phyloP scores from a whole-genome alignment of 2,329 filamentous ascomycete species.

The Decorospora gaudefroyi region DNA sequence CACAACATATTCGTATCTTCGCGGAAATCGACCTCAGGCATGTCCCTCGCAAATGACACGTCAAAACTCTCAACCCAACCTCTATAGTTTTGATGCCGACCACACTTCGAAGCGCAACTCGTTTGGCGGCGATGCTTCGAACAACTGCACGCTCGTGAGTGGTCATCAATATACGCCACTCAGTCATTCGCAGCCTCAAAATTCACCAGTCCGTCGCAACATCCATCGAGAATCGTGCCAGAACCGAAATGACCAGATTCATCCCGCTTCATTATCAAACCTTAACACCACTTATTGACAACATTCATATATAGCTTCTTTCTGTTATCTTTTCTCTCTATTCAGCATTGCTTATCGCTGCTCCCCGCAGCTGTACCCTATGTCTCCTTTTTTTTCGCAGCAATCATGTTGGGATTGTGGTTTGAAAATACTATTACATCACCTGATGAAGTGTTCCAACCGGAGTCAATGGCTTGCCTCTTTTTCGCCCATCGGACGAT shows the following conservation, averaged over 20 bases:
- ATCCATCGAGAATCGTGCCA: constrained; percentile 10
- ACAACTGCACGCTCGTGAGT: constrained; percentile 46
- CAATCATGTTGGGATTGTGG: too few relatives aligned
- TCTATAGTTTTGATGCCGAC: constrained; percentile 49
- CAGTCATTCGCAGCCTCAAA: constrained; percentile 30
- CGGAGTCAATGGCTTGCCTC: too few relatives aligned
- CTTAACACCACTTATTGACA: constrained; percentile 18
- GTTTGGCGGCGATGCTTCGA: constrained; percentile 23
- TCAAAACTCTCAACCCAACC: constrained; percentile 40
- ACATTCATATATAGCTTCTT: constrained; percentile 8
- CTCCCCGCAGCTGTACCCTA: too few relatives aligned
- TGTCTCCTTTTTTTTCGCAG: too few relatives aligned
- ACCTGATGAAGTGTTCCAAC: too few relatives aligned
- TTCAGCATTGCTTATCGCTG: too few relatives aligned
- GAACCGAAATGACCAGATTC: constrained; percentile 5
- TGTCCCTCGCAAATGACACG: constrained; percentile 32
- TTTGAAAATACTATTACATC: too few relatives aligned
- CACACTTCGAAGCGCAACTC: constrained; percentile 41
- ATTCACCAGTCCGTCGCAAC: constrained; percentile 5
- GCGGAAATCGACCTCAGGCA: constrained; percentile 21
- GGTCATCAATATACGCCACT: constrained; percentile 46
- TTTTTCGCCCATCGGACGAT: too few relatives aligned
- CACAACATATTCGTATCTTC: constrained; percentile 34
- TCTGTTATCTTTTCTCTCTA: too few relatives aligned
- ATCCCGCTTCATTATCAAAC: constrained; percentile 23